Percentiles rank a stretch among this genome's conserved stretches.
Conservation (phyloP, 805 yeast species). For the Metschnikowia cerradonensis region DNA sequence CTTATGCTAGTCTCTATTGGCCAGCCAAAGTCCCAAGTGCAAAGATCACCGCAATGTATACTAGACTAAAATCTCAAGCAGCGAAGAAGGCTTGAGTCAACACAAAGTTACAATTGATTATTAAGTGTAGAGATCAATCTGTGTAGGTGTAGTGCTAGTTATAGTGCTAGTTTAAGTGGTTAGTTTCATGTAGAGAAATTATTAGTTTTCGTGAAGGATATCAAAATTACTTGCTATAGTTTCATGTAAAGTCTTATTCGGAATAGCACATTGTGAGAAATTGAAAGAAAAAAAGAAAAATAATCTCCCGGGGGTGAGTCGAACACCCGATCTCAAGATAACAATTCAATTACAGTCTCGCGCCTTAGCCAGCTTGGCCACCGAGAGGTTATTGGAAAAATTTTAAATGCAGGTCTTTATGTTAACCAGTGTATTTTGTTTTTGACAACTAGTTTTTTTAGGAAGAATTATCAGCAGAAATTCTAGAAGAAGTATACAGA, state of each 20-base stretch:
- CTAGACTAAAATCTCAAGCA: slow-evolving; percentile 42
- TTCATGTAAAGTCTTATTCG: too few species aligned
- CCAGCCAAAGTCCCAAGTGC: slow-evolving; percentile 76
- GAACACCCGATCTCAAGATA: slow-evolving; percentile 44
- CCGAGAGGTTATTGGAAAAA: slow-evolving; percentile 23
- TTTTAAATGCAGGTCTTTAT: too few species aligned
- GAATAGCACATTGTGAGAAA: too few species aligned
- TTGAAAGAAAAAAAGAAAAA: slow-evolving; percentile 10
- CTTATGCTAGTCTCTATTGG: slow-evolving; percentile 81
- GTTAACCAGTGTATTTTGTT: fast-evolving
- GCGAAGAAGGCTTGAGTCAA: slow-evolving; percentile 10
- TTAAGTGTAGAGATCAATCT: too few species aligned
- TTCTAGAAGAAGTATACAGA: too few species aligned
- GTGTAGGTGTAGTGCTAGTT: too few species aligned
- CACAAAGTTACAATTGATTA: neutral
- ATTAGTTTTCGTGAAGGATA: too few species aligned
- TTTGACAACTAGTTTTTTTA: too few species aligned
- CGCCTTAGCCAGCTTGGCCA: slow-evolving; percentile 45
- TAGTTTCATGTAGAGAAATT: too few species aligned
- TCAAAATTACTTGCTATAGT: too few species aligned
- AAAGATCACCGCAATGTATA: slow-evolving; percentile 74
- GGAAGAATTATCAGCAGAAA: too few species aligned
- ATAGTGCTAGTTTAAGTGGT: too few species aligned
- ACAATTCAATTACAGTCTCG: slow-evolving; percentile 38
- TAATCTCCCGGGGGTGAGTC: slow-evolving; percentile 43